Conservation (phyloP, 2,329 filamentous ascomycete species). For the Colletotrichum zoysiae region DNA sequence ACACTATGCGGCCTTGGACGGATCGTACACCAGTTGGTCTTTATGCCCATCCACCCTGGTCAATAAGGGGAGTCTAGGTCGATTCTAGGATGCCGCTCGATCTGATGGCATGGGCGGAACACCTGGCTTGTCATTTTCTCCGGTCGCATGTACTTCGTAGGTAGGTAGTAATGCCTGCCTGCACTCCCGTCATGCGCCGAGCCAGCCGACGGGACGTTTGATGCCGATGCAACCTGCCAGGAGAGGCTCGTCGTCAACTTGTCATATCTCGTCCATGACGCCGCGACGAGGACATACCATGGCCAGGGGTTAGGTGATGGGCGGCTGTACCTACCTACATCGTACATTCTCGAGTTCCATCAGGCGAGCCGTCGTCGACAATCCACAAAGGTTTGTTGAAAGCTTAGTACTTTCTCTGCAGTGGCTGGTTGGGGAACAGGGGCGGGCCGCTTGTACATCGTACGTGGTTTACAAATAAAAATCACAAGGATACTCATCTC, state of each 20-base stretch:
- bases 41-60: background rate
- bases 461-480: too few relatives aligned
- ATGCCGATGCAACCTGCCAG: background rate
- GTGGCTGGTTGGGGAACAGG: background rate
- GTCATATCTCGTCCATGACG: background rate
- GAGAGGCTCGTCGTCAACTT: background rate
- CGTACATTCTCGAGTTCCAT: background rate
- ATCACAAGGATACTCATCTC: background rate
- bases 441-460: background rate
- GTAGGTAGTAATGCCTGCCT: slow-evolving; percentile 2
- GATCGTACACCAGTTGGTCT: background rate
- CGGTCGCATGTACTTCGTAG: slow-evolving; percentile 11
- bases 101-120: slow-evolving; percentile 28
- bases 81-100: slow-evolving; percentile 19
- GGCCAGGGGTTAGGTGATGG: background rate
- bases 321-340: background rate
- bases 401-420: background rate
- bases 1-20: background rate
- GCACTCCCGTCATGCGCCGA: slow-evolving; percentile 25
- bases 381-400: background rate
- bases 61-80: background rate
- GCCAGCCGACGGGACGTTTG: background rate
- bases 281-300: background rate
- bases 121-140: slow-evolving; percentile 17
- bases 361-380: background rate